Evolutionary conservation across 2,329 filamentous ascomycete species (phyloP), one percentile per base, ranked within the genome.

Genomic region (Celoporthe dispersa): DNA sequence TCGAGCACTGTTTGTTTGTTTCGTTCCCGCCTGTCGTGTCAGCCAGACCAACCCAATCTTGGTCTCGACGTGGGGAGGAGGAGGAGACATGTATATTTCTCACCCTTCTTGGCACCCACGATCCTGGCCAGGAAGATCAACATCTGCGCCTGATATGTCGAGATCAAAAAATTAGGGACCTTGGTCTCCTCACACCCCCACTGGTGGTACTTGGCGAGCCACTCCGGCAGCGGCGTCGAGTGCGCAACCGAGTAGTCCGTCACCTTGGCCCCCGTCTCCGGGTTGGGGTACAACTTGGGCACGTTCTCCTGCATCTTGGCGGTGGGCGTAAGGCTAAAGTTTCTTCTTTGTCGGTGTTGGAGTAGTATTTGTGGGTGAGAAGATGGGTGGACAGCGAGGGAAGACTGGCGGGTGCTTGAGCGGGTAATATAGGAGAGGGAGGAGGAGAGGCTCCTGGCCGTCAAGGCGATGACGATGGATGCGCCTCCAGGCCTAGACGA

Each of bases 171-270:
- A 44, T 73, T 71, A 57, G 76, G 60, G 2, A 57, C 37, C 16
- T 64, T 48, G 55, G 75, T 73, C 25, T 71, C 73, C 53, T 69
- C 33, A 61, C 73, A 63, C 9, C 74, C 72, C 62, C 70, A 70
- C 41, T 79, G 80, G 71, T 86, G 83, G 70, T 83, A 84, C 39
- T 80, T 78, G 55, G 77, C 76, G 68, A 86, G 80, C 70, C 81
- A 75, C 68, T 79, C 76, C 4, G 84, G 83, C 53, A 86, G 75
- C 16, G 77, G 71, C 28, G 80, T 79, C 22, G 83, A 85, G 75
- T 83, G 80, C 39, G 75, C 70, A 48, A 79, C 77, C 25, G 84
- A 78, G 74, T 86, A 71, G 41, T 79, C 76, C 19, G 80, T 79
- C 71, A 85, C 84, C 25, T 77, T 79, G 64, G 76, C 73, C 66